Evolutionary conservation across 371 early-diverging fungal species (phyloP), one percentile per base, ranked within the genome.

Genomic region (Chytridium lagenaria): DNA sequence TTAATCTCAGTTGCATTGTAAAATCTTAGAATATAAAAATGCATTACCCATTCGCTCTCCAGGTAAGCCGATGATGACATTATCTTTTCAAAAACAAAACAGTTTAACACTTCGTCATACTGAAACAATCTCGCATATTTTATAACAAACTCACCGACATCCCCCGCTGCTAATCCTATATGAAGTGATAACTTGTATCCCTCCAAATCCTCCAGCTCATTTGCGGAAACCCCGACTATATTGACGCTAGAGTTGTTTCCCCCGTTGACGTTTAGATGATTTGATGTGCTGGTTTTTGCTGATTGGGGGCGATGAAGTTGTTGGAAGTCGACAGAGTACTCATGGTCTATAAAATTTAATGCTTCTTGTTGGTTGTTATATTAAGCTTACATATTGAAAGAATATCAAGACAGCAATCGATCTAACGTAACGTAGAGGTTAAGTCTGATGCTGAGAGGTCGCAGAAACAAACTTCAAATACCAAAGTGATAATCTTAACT

Each of bases 361-460:
- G 5, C 16, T 61, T 31, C 3, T 31, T 12, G 19, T 19, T 10
- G 3, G 63, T 16, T 5, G 33, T 61, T 31, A 22, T 36, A 10
- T 7, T 23, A 57, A 23, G 30, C 15, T 19, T 61, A 61, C 63
- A 66, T 66, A 66, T 39, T 2, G 67, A 37, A 30, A 66, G 67
- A 44, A 66, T 66, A 28, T 66, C 67, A 28, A 66, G 67, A 28
- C 67, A 66, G 67, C 67, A 66, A 28, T 66, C 67, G 16, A 66
- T 44, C 63, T 61, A 16, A 36, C 10, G n/a, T n/a, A n/a, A n/a
- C n/a, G n/a, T n/a, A n/a, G n/a, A n/a, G n/a, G n/a, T n/a, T n/a
- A n/a, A n/a, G n/a, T n/a, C n/a, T n/a, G n/a, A n/a, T n/a, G n/a
- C n/a, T n/a, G n/a, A n/a, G n/a, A n/a, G n/a, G n/a, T n/a, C n/a